A percentile compares a stretch with the other conserved stretches of the same genome.
Conservation (phyloP, 2,329 filamentous ascomycete species). For the Xylaria polymorpha region DNA sequence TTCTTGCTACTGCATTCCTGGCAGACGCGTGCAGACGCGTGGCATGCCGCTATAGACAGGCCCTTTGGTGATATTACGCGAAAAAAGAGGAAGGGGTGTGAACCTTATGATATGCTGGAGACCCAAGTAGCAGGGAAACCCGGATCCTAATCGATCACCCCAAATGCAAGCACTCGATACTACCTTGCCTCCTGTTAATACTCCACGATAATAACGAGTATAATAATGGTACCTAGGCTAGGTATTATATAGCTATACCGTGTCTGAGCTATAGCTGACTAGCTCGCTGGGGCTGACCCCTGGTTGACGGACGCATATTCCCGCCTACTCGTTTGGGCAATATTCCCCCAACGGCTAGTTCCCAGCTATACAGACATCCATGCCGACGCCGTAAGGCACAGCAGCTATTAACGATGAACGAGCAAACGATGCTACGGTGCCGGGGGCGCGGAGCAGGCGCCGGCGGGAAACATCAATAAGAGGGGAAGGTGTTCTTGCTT, state of each 20-base stretch:
- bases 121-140: conserved; percentile 25
- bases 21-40: conserved; percentile 39
- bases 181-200: conserved; percentile 12
- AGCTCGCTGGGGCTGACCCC: conserved; percentile 10
- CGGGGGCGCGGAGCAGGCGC: conserved; percentile 10
- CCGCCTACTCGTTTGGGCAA: conserved; percentile 33
- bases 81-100: conserved; percentile 1
- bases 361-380: conserved; percentile 11
- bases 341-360: conserved; percentile 16
- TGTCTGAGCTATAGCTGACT: conserved; percentile 23
- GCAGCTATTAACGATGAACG: conserved; percentile 10
- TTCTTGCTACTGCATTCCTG: conserved; percentile 34
- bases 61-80: conserved; percentile 4
- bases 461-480: conserved; percentile 23
- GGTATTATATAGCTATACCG: conserved; percentile 17
- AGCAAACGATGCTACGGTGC: conserved; percentile 16
- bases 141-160: conserved; percentile 28
- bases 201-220: conserved; percentile 18
- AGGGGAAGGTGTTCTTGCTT: conserved; percentile 11
- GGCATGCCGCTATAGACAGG: conserved; percentile 33
- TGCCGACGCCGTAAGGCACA: conserved; percentile 26
- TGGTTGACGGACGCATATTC: conserved; percentile 31
- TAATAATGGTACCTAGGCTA: neutral
- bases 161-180: conserved; percentile 7
- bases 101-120: neutral